Evolutionary conservation across 441 rosid genomes (phyloP), one percentile per base, ranked within the genome.

Genomic region (Eruca vesicaria): DNA sequence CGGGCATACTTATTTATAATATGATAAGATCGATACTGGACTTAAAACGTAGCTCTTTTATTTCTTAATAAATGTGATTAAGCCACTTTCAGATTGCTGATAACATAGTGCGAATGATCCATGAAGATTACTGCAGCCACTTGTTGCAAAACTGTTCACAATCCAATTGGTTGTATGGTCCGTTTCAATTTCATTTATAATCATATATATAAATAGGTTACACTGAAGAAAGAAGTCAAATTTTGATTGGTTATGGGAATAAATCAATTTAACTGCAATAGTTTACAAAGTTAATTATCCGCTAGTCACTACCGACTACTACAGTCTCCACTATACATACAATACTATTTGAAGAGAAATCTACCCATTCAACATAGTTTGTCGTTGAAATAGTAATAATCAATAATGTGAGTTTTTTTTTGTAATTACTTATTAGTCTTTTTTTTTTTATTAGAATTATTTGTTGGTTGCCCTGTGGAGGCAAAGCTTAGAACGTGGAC

Each of bases 401-500:
- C 74, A 73, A 78, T 73, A 78, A 73, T 77, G 20, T 33, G 16
- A 36, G 4, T 36, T 52, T 28, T 5, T 1, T 38, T 70, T 69
- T 64, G 55, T 64, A 70, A 31, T 71, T 70, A 71, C n/a, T 50
- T 48, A 48, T 16, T 45, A 50, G 0, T 18, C 56, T n/a, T n/a
- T n/a, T n/a, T n/a, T n/a, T n/a, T n/a, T n/a, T n/a, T 53, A 53
- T 73, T 68, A 45, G 74, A 55, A 73, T 63, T 63, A 73, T 73
- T 73, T 68, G 81, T 63, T 63, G 63, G 74, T 56, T 72, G 78
- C 78, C 36, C 23, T 73, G 81, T 73, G 81, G 81, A 78, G 75
- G 58, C 43, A 38, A 73, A 73, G 78, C 75, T 78, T 73, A 38
- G 59, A 63, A 78, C 81, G 81, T 73, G 81, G 78, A 73, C 11